Base-by-base conservation (phyloP, 164 flowering plant genomes). In the Hamamelis virginiana region DNA sequence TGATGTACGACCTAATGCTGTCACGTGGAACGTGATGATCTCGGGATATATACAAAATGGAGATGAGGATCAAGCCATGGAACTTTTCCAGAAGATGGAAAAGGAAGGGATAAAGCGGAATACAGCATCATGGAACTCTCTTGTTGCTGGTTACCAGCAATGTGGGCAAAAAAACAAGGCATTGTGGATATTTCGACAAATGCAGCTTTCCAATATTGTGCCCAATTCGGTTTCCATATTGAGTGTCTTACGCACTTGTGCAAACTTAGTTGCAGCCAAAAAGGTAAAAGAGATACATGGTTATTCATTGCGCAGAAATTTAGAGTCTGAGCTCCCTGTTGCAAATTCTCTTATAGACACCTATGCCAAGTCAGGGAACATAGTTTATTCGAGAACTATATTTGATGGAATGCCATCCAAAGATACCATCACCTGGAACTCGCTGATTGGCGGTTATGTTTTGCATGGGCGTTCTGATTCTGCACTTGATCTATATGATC, bases 281-380 rank as follows among this genome's bases (percentile, higher is more conserved):
- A 87, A 82, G 78, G 84, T 84, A 43, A 85, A 78, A 76, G 92
- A 86, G 83, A 80, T 87, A 50, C 92, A 87, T 69, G 65, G 82
- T 72, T 83, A 69, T 69, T 76, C 72, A 10, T 52, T 87, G 63
- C 84, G 88, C 3, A 65, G 79, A 59, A 74, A 58, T 51, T 74
- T 85, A 23, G 81, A 63, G 9, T 76, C 79, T 59, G 75, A 74
- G 45, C 74, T 80, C 25, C 45, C 85, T 59, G 75, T 88, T 68
- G 68, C 73, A 47, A 86, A 88, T 70, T 70, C 80, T 12, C 76
- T 88, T 5, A 80, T 86, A 33, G 86, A 83, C 73, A 77, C 80
- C 38, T 88, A 83, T 69, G 83, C 83, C 14, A 86, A 86, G 70
- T 75, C 89, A 6, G 92, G 92, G 22, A 74, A 74, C 52, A 43